Conservation (phyloP, 2,329 filamentous ascomycete genomes). For the Sordariomycetes sp. region DNA sequence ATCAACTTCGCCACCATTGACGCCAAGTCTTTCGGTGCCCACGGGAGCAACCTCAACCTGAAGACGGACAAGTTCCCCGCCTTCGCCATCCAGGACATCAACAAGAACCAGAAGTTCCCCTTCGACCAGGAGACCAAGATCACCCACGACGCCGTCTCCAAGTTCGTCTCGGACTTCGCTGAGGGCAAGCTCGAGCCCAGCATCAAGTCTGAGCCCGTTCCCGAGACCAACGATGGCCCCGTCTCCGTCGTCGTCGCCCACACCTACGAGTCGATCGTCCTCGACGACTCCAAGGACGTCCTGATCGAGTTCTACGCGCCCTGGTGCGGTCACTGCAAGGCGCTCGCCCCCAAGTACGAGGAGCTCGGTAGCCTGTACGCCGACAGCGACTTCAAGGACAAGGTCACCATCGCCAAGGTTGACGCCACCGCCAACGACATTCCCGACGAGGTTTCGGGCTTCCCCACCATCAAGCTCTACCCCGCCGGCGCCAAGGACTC, state of each 20-base stretch:
- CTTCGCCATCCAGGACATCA: conserved; percentile 92
- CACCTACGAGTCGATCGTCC: conserved; percentile 83
- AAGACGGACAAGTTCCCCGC: conserved; percentile 91
- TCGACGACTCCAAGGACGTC: conserved; percentile 93
- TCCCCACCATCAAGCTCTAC: conserved; percentile 99
- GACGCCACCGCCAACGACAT: conserved; percentile 95
- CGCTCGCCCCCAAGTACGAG: conserved; percentile 91
- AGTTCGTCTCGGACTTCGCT: conserved; percentile 78
- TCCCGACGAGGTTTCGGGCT: conserved; percentile 91
- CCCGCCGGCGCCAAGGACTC: conserved; percentile 77
- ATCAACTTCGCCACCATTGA: conserved; percentile 99
- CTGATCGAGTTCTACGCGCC: conserved; percentile 97
- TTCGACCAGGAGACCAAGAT: conserved; percentile 78
- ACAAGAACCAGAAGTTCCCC: conserved; percentile 96
- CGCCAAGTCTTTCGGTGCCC: conserved; percentile 84
- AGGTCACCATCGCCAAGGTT: conserved; percentile 92
- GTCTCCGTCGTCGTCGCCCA: conserved; percentile 86
- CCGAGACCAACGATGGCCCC: conserved; percentile 82
- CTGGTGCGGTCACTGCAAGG: conserved; percentile 99
- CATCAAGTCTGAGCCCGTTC: conserved; percentile 97
- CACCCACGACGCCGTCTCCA: conserved; percentile 56
- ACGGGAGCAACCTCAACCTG: conserved; percentile 94
- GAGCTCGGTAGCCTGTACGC: conserved; percentile 73
- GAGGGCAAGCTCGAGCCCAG: conserved; percentile 85
- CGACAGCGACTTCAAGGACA: conserved; percentile 67